Conservation (phyloP, 345 rosid species). For the Limnanthes douglasii region DNA sequence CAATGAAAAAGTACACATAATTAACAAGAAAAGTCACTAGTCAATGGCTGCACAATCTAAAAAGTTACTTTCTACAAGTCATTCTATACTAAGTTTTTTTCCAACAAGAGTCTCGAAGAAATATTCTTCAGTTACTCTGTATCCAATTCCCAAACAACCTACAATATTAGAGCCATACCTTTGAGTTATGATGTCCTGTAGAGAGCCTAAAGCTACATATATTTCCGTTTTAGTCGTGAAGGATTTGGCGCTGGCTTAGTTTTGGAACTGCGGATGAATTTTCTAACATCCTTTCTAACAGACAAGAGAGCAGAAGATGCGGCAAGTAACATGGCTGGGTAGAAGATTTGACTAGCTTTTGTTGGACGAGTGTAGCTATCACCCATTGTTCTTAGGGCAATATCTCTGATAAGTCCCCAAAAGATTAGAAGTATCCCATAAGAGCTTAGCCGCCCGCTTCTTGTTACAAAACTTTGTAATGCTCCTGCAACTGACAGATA, state of each 20-base stretch:
- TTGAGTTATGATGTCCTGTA: too few relatives aligned
- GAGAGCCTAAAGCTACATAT: too few relatives aligned
- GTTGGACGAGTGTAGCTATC: neutral
- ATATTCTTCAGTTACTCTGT: too few relatives aligned
- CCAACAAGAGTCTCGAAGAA: too few relatives aligned
- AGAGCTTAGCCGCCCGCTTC: conserved; percentile 45
- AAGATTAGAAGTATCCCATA: conserved; percentile 39
- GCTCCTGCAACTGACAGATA: conserved; percentile 69
- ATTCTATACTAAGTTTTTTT: too few relatives aligned
- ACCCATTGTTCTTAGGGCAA: conserved; percentile 12
- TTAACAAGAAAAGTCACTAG: too few relatives aligned
- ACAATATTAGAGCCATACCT: too few relatives aligned
- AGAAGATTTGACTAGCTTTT: conserved; percentile 12
- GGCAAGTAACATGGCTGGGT: conserved; percentile 31
- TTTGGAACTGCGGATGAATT: conserved; percentile 25
- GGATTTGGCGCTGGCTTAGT: conserved; percentile 8
- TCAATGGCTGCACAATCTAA: too few relatives aligned
- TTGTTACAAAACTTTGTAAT: conserved; percentile 24
- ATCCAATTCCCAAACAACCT: too few relatives aligned
- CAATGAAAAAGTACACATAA: too few relatives aligned
- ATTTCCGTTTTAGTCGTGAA: neutral
- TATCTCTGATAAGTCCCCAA: conserved; percentile 51
- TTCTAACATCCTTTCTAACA: conserved; percentile 46
- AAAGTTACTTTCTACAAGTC: too few relatives aligned
- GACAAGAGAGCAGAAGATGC: conserved; percentile 44